A percentile compares a stretch with the other conserved stretches of the same genome.
Conservation (phyloP, 805 yeast genomes). For the Metschnikowia lochheadii region DNA sequence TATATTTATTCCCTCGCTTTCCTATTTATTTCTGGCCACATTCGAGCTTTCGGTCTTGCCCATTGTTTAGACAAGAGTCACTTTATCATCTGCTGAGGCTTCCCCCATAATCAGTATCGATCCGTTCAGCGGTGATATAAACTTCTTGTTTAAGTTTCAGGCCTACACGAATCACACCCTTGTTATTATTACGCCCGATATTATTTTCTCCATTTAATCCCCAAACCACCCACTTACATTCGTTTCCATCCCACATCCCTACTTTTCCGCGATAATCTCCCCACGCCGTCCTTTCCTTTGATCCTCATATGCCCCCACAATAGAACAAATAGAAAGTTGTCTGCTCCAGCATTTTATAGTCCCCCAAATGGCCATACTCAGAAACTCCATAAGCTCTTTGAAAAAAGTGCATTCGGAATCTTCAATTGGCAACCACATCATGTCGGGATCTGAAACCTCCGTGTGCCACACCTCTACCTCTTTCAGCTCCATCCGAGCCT, state of each 20-base stretch:
- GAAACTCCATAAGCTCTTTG: constrained; percentile 1
- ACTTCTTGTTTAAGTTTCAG: not conserved
- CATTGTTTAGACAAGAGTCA: not conserved
- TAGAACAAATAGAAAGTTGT: not conserved
- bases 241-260: not conserved
- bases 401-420: constrained; percentile 2
- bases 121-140: not conserved
- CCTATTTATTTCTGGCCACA: not conserved
- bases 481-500: not conserved
- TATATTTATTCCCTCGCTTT: constrained; percentile 1
- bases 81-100: not conserved
- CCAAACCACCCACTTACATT: not conserved
- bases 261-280: not conserved
- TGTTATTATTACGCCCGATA: not conserved
- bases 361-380: constrained; percentile 2
- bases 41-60: not conserved
- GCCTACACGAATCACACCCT: not conserved
- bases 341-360: not conserved
- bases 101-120: not conserved
- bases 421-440: not conserved
- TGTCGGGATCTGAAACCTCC: not conserved
- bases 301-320: not conserved
- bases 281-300: not conserved
- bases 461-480: not conserved
- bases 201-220: not conserved